A percentile compares a stretch with the other conserved stretches of the same genome.
Conservation (phyloP, 306 rosid genomes). For the Castanospermum australe region DNA sequence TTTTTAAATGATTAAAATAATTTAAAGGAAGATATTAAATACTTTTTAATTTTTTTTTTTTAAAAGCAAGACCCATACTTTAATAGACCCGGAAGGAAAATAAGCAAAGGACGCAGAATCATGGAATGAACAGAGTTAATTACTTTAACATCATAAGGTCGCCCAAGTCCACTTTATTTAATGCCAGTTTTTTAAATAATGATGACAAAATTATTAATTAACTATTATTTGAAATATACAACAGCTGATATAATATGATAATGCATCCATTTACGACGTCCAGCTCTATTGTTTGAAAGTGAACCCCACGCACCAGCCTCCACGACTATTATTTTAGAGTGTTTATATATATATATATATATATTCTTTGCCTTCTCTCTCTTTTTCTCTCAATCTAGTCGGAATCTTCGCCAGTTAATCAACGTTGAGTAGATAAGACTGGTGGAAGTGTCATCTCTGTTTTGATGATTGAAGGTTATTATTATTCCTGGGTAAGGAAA, state of each 20-base stretch:
- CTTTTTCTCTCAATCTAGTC: slow-evolving; percentile 31
- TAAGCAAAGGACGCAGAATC: background rate
- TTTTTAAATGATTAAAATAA: no score
- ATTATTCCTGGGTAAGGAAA: slow-evolving; percentile 44
- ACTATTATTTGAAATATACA: background rate
- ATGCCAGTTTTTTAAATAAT: background rate
- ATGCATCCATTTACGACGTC: background rate
- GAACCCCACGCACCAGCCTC: slow-evolving; percentile 39
- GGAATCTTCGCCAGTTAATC: slow-evolving; percentile 50
- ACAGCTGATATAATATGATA: background rate
- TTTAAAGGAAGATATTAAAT: no score
- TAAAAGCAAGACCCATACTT: no score
- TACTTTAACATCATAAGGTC: background rate
- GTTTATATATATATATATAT: background rate
- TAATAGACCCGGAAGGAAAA: no score
- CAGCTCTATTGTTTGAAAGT: slow-evolving; percentile 37
- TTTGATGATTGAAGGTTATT: slow-evolving; percentile 31
- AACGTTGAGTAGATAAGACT: slow-evolving; percentile 59
- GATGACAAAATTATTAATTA: background rate
- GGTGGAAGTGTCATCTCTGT: slow-evolving; percentile 40
- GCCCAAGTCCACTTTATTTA: background rate
- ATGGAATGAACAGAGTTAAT: no score
- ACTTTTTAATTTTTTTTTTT: no score
- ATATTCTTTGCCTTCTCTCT: background rate
- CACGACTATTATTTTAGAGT: background rate